phyloP scores from a whole-genome alignment of 306 rosid genomes.

The Quercus ilex region DNA sequence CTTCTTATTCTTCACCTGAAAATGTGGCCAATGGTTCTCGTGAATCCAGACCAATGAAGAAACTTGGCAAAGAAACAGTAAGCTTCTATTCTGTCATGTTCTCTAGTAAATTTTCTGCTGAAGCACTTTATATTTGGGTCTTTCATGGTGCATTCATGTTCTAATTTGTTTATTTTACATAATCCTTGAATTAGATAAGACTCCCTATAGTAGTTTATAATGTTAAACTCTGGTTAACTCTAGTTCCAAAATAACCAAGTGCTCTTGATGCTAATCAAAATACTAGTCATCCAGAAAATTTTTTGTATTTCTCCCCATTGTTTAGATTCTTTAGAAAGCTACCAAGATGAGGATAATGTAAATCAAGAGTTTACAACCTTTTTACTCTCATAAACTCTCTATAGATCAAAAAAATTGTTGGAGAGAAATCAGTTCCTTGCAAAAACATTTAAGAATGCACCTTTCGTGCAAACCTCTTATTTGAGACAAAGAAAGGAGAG shows the following conservation, averaged over 20 bases:
- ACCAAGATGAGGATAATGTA: background rate
- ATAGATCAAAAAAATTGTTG: background rate
- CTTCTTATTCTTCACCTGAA: conserved; percentile 53
- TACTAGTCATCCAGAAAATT: background rate
- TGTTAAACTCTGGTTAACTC: background rate
- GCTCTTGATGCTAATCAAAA: background rate
- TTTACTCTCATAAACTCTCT: background rate
- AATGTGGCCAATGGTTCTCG: conserved; percentile 35
- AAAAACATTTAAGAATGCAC: background rate
- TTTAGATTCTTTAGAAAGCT: background rate
- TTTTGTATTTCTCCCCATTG: background rate
- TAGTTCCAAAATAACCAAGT: background rate
- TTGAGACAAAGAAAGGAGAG: background rate
- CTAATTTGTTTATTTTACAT: background rate
- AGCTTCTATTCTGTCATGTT: conserved; percentile 15
- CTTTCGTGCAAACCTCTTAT: background rate
- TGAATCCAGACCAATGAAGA: conserved; percentile 37
- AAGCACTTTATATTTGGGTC: background rate
- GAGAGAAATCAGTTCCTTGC: background rate
- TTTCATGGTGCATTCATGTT: background rate
- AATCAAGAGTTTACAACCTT: background rate
- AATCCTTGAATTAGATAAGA: background rate
- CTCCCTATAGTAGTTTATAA: background rate
- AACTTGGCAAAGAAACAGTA: conserved; percentile 56
- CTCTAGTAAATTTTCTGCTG: background rate